These are phyloP conservation scores for Aurifilum marmelostoma DNA, from an alignment of 2,329 filamentous ascomycete species.

Conservation along the genomic window DNA sequence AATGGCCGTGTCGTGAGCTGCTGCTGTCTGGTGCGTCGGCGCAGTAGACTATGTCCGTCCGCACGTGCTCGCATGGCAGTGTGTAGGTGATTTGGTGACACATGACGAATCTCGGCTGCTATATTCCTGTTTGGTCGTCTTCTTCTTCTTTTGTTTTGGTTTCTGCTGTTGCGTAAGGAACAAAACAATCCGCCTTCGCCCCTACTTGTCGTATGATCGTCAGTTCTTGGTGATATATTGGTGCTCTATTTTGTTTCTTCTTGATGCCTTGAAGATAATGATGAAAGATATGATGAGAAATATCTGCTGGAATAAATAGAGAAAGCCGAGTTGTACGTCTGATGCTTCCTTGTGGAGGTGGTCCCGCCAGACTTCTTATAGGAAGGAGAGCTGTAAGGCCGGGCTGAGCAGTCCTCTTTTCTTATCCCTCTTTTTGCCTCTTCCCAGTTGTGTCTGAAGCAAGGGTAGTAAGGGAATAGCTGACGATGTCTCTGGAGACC, in stretches of 20 bases:
- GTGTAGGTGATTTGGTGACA: conserved; percentile 55
- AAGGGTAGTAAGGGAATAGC: too few species aligned
- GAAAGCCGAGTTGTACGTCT: not conserved
- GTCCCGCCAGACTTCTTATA: not conserved
- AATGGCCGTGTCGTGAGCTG: not conserved
- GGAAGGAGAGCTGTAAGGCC: not conserved
- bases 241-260: not conserved
- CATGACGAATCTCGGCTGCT: conserved; percentile 40
- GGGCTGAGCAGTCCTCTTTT: not conserved
- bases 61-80: conserved; percentile 55
- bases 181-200: not conserved
- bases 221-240: not conserved
- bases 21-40: conserved; percentile 39
- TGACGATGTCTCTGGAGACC: not conserved
- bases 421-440: too few species aligned
- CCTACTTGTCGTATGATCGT: not conserved
- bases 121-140: not conserved
- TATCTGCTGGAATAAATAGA: not conserved
- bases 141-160: not conserved
- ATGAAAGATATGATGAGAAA: not conserved
- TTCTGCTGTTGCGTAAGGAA: not conserved
- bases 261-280: not conserved
- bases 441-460: not conserved
- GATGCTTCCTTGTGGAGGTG: not conserved
- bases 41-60: conserved; percentile 50